Evolutionary conservation across 2,329 filamentous ascomycete genomes (phyloP).

Genomic region (Aspergillus awamori): DNA sequence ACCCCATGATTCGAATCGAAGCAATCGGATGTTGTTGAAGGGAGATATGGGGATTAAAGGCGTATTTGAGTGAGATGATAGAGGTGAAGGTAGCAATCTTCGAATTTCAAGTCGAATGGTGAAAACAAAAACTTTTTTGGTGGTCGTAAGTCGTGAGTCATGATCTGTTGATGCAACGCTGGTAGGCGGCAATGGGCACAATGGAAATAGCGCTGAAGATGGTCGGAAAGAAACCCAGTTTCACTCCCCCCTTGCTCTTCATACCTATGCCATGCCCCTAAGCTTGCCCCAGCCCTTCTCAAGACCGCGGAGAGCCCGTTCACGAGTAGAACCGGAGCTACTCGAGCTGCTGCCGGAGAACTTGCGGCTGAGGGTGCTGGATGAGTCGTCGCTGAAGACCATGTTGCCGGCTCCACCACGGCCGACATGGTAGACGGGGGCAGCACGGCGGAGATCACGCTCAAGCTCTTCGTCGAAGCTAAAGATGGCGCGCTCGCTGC

Average conservation of each 20-base stretch:
- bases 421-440: conserved; percentile 66
- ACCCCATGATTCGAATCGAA: neutral
- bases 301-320: conserved; percentile 39
- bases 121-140: conserved; percentile 30
- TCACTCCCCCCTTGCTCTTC: neutral
- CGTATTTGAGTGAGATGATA: conserved; percentile 18
- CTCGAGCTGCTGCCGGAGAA: conserved; percentile 39
- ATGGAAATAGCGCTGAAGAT: conserved; percentile 2
- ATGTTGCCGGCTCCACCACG: conserved; percentile 64
- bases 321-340: conserved; percentile 39
- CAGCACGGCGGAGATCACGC: conserved; percentile 57
- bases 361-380: conserved; percentile 38
- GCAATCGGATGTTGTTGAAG: neutral
- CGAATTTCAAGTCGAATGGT: neutral
- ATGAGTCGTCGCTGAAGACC: conserved; percentile 33
- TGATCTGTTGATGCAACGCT: conserved; percentile 17
- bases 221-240: conserved; percentile 5
- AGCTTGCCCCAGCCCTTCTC: conserved; percentile 47
- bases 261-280: conserved; percentile 36
- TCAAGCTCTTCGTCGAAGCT: conserved; percentile 69
- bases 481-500: conserved; percentile 63
- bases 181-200: neutral
- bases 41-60: neutral
- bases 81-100: conserved; percentile 11
- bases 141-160: conserved; percentile 28